These are phyloP conservation scores for Ogataea nakhonphanomensis DNA, from an alignment of 805 yeast genomes.

Conservation along the genomic window DNA sequence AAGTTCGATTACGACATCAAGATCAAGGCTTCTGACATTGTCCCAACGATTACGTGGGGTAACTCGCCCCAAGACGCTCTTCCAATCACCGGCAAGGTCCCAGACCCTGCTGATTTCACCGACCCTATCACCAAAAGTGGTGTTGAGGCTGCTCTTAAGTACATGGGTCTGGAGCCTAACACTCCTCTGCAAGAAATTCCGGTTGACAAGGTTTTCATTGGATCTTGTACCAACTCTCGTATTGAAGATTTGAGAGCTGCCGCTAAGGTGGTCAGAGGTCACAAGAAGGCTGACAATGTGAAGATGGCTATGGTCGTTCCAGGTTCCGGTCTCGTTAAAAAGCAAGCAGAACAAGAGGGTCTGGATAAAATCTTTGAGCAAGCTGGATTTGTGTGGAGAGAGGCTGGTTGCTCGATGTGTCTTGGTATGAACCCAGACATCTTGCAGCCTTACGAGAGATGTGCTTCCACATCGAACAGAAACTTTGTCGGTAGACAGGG, in stretches of 20 bases:
- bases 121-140: constrained; percentile 78
- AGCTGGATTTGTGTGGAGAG: constrained; percentile 99
- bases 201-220: constrained; percentile 93
- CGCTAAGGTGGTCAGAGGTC: constrained; percentile 88
- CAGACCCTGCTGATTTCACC: constrained; percentile 74
- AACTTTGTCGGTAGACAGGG: constrained; percentile 99
- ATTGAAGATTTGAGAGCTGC: constrained; percentile 96
- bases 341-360: constrained; percentile 93
- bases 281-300: constrained; percentile 77
- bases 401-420: constrained; percentile 99
- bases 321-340: constrained; percentile 93
- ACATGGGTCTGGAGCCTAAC: constrained; percentile 88
- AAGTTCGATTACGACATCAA: constrained; percentile 78
- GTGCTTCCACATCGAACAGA: constrained; percentile 98
- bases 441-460: constrained; percentile 89
- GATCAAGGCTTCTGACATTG: constrained; percentile 78
- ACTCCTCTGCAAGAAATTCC: constrained; percentile 70
- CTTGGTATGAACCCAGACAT: constrained; percentile 99
- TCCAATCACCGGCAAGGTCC: constrained; percentile 87
- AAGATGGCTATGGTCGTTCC: constrained; percentile 90
- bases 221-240: constrained; percentile 97
- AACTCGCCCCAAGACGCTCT: constrained; percentile 98
- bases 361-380: constrained; percentile 83
- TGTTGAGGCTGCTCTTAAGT: constrained; percentile 85
- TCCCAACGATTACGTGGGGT: constrained; percentile 99